Evolutionary conservation across 441 rosid genomes (phyloP).

Genomic region (Jatropha podagrica): DNA sequence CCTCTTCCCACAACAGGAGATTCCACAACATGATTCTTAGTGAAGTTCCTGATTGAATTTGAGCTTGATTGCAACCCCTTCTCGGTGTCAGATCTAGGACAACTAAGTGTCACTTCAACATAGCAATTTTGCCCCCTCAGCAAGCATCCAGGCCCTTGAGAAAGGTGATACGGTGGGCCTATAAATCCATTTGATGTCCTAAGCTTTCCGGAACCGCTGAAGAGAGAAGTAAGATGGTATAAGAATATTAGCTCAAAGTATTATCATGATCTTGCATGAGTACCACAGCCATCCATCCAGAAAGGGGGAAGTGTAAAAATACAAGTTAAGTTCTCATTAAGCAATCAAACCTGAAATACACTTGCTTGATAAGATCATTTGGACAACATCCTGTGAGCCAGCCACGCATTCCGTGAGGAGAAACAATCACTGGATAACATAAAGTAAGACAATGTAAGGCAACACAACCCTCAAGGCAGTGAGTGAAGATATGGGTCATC

Average conservation of each 20-base stretch:
- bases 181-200: constrained; percentile 61
- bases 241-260: constrained; percentile 25
- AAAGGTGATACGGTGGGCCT: constrained; percentile 69
- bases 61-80: constrained; percentile 48
- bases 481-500: background rate
- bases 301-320: background rate
- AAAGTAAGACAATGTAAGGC: constrained; percentile 29
- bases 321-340: background rate
- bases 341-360: constrained; percentile 63
- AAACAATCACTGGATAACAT: constrained; percentile 71
- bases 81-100: constrained; percentile 52
- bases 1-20: constrained; percentile 56
- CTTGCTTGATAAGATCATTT: constrained; percentile 95
- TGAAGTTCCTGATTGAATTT: constrained; percentile 43
- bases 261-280: constrained; percentile 10
- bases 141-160: constrained; percentile 61
- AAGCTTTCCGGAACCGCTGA: constrained; percentile 62
- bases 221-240: constrained; percentile 20
- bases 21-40: constrained; percentile 64
- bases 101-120: constrained; percentile 90
- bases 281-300: background rate
- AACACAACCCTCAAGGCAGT: constrained; percentile 13
- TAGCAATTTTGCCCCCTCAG: constrained; percentile 71
- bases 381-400: constrained; percentile 94
- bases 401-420: constrained; percentile 99